phyloP scores from a whole-genome alignment of 1,284 basidiomycete genomes.

The Volvariella volvacea region DNA sequence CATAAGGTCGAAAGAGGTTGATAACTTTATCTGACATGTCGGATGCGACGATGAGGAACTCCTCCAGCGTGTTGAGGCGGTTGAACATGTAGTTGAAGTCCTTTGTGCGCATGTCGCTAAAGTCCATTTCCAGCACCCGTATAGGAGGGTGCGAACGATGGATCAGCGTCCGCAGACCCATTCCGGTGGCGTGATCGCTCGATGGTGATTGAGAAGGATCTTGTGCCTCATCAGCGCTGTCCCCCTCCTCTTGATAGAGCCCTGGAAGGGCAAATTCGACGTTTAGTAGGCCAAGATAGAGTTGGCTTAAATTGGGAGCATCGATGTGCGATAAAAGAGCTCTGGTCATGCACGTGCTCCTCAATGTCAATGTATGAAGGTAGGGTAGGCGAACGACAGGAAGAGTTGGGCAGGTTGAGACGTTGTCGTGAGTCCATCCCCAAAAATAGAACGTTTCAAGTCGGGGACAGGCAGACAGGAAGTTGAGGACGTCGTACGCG shows the following conservation, averaged over 20 bases:
- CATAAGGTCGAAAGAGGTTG: constrained; percentile 41
- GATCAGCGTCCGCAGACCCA: constrained; percentile 65
- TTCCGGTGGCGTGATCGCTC: constrained; percentile 70
- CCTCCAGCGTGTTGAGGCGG: constrained; percentile 40
- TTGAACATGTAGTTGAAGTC: constrained; percentile 66
- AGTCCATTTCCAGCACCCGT: constrained; percentile 64
- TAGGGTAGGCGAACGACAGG: constrained; percentile 43
- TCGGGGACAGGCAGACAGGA: constrained; percentile 51
- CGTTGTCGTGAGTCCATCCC: constrained; percentile 45
- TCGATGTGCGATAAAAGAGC: constrained; percentile 54
- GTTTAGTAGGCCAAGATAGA: constrained; percentile 61
- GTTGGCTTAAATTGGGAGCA: constrained; percentile 47
- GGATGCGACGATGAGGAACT: constrained; percentile 66
- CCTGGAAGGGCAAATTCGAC: constrained; percentile 43
- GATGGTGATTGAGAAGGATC: constrained; percentile 70
- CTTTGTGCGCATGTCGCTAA: constrained; percentile 72
- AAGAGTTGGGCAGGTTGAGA: constrained; percentile 19
- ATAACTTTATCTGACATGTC: constrained; percentile 74
- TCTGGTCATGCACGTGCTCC: constrained; percentile 54
- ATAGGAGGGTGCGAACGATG: constrained; percentile 52
- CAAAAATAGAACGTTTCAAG: constrained; percentile 51
- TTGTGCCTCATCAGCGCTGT: constrained; percentile 62
- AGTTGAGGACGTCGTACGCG: constrained; percentile 44
- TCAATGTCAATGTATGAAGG: constrained; percentile 48
- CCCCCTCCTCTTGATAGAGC: constrained; percentile 43